Base-by-base conservation (phyloP, 2,329 filamentous ascomycete genomes). In the Diaporthe eres region DNA sequence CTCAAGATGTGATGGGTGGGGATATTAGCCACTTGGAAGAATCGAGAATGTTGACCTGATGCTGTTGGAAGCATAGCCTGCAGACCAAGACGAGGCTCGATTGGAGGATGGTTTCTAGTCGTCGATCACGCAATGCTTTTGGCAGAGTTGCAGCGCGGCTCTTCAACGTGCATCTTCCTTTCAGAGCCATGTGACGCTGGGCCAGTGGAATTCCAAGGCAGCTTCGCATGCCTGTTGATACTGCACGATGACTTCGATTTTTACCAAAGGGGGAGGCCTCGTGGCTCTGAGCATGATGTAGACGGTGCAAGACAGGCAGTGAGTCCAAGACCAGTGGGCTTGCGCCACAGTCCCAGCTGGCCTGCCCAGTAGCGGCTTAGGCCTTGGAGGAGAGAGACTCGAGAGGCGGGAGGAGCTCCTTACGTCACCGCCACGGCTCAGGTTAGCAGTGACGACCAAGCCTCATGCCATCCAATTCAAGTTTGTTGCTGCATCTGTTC, bases 41-140 rank as follows among this genome's bases (percentile, higher is more conserved):
- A 53, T 13, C 39, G 57, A 60, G 44, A 47, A 44, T 22, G 3
- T 49, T 28, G 44, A 22, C 47, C 42, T 47, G 51, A 68, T 68
- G 67, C 72, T 70, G 28, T 49, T 61, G 70, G 34, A 55, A 76
- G 75, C 49, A 57, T 75, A 76, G 72, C 60, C 61, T 51, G 60
- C 47, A 31, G 37, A 19, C 17, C 47, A 53, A 6, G 37, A 25
- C 42, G 10, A 68, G 72, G 65, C 53, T 47, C 22, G 9, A 72
- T 74, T 68, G 72, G 75, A 44, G 72, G 65, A 28, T n/a, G 28
- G 55, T 15, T 28, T 19, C 28, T 28, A 65, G 12, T 65, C 31
- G 60, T 65, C 60, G 60, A 71, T 74, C 71, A 71, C 71, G 71
- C 49, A 61, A 74, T 74, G 28, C 2, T n/a, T 37, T n/a, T 37